Evolutionary conservation across 176 grass and related monocot genomes (phyloP).

Genomic region (Aegilops tauschii): DNA sequence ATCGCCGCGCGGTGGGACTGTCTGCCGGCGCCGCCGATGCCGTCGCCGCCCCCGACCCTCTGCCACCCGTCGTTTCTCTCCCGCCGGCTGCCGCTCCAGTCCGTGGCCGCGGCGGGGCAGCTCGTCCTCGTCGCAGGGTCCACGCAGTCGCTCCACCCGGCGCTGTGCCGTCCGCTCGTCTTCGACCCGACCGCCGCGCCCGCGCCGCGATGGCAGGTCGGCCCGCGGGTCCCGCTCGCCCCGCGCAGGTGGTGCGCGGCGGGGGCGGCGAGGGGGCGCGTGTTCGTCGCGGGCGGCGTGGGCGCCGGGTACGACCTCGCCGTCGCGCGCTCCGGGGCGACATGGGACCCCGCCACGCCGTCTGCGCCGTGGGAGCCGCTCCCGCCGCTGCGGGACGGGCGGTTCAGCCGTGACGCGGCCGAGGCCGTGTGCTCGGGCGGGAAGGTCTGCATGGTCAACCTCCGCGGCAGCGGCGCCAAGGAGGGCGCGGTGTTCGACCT

Average conservation of each 20-base stretch:
- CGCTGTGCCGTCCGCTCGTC: conserved; percentile 53
- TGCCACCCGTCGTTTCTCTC: conserved; percentile 71
- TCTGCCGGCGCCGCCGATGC: conserved; percentile 45
- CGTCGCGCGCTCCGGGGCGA: conserved; percentile 46
- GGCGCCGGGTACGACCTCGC: conserved; percentile 47
- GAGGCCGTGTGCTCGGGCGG: conserved; percentile 60
- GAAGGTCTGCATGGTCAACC: conserved; percentile 91
- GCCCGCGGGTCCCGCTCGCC: conserved; percentile 55
- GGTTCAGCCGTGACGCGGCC: conserved; percentile 71
- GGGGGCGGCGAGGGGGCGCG: conserved; percentile 34
- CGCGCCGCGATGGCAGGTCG: conserved; percentile 40
- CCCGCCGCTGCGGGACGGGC: conserved; percentile 58
- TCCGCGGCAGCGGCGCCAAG: conserved; percentile 52
- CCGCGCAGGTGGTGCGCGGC: conserved; percentile 87
- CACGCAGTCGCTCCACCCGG: conserved; percentile 55
- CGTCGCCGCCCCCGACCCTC: conserved; percentile 41
- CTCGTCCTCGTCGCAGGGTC: conserved; percentile 66
- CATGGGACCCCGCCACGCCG: conserved; percentile 47
- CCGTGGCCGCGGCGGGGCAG: conserved; percentile 25
- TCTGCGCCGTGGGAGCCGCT: conserved; percentile 45
- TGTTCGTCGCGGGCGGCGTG: conserved; percentile 68
- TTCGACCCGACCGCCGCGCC: conserved; percentile 48
- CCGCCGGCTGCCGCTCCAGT: conserved; percentile 68
- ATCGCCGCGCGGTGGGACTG: conserved; percentile 39
- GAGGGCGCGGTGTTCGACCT: conserved; percentile 71